phyloP scores from a whole-genome alignment of 768 basidiomycete species.

The Melanogaster broomeanus region DNA sequence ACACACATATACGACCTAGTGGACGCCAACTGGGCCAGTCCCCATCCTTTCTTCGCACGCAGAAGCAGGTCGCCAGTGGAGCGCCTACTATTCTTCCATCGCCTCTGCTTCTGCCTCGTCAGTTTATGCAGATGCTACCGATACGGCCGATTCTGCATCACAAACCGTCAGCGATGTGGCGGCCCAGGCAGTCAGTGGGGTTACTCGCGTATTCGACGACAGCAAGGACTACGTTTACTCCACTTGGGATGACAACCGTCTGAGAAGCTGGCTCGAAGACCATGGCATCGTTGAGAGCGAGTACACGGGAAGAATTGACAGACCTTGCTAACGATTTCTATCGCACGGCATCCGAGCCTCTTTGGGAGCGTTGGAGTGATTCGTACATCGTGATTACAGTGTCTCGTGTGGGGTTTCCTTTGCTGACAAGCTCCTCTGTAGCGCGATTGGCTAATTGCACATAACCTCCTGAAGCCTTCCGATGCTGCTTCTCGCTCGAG shows the following conservation, averaged over 20 bases:
- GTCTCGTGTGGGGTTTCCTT: background rate
- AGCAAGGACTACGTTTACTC: constrained; percentile 87
- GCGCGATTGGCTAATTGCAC: constrained; percentile 83
- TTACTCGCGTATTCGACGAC: constrained; percentile 57
- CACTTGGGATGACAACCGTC: constrained; percentile 80
- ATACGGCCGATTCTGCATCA: constrained; percentile 38
- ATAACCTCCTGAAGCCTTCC: constrained; percentile 70
- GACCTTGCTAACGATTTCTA: constrained; percentile 71
- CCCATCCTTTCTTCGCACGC: constrained; percentile 30
- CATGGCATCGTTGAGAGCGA: constrained; percentile 64
- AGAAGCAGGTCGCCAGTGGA: constrained; percentile 45
- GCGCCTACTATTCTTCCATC: constrained; percentile 52
- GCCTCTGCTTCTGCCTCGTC: constrained; percentile 52
- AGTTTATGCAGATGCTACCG: constrained; percentile 48
- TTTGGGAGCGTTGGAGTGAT: constrained; percentile 88
- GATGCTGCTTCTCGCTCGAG: constrained; percentile 54
- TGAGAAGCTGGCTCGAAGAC: constrained; percentile 72
- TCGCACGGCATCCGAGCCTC: constrained; percentile 55
- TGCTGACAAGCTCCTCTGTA: constrained; percentile 25
- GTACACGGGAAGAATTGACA: constrained; percentile 65
- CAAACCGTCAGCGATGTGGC: constrained; percentile 42
- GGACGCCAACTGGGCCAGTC: constrained; percentile 56
- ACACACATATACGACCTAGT: constrained; percentile 50
- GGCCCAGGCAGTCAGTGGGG: constrained; percentile 56
- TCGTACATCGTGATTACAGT: constrained; percentile 62